Percentiles rank a stretch among this genome's conserved stretches.
These are phyloP conservation scores for Epichloe glyceriae DNA, from an alignment of 2,329 filamentous ascomycete genomes.

Conservation along the genomic window DNA sequence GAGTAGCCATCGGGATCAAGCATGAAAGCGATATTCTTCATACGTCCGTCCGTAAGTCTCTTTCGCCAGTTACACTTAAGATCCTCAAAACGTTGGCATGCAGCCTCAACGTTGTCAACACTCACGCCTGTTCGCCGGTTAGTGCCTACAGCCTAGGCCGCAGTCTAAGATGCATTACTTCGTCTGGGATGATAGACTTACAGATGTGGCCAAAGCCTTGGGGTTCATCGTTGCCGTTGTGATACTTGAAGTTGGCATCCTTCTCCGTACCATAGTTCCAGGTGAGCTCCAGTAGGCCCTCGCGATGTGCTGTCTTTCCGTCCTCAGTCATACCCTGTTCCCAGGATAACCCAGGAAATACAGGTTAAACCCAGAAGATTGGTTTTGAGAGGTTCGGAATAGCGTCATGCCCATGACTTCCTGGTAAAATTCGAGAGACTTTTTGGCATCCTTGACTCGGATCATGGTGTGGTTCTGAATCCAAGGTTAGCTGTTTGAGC, in stretches of 20 bases:
- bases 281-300: constrained; percentile 82
- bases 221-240: constrained; percentile 82
- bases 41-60: constrained; percentile 76
- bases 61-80: constrained; percentile 87
- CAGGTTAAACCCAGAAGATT: constrained; percentile 65
- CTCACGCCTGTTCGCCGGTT: constrained; percentile 44
- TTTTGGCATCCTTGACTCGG: constrained; percentile 70
- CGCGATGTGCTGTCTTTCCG: constrained; percentile 49
- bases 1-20: constrained; percentile 82
- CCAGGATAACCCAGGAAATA: constrained; percentile 80
- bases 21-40: constrained; percentile 90
- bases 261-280: constrained; percentile 81
- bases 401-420: constrained; percentile 83
- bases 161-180: neutral
- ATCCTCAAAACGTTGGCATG: constrained; percentile 75
- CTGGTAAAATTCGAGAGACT: constrained; percentile 67
- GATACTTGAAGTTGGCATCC: constrained; percentile 71
- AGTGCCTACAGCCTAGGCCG: constrained; percentile 6
- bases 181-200: constrained; percentile 26
- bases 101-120: constrained; percentile 79
- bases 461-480: constrained; percentile 85
- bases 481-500: neutral
- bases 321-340: constrained; percentile 38
- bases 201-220: constrained; percentile 94
- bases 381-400: constrained; percentile 57